Base-by-base conservation (phyloP, 495 filamentous ascomycete species). In the Podospora australis region DNA sequence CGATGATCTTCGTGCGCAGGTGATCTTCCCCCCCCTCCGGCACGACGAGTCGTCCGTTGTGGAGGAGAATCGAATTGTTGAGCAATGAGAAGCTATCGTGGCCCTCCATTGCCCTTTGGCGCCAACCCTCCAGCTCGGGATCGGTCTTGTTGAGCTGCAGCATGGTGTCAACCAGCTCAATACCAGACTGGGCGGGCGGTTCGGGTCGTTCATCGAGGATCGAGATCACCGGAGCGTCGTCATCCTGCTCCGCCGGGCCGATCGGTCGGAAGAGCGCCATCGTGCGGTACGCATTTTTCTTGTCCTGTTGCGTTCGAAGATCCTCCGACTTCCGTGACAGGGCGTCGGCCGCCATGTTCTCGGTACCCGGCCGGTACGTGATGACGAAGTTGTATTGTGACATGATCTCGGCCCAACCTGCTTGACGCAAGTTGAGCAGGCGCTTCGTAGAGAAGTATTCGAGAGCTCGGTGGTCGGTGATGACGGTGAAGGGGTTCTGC, bases 301-400 rank as follows among this genome's bases (percentile, higher is more conserved):
- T 19, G 2, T 32, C 22, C 14, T 52, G 34, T 35, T 52, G n/a
- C 3, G 0, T 35, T 26, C 25, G 35, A 1, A 53, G 4, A 0
- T 53, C 36, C 19, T 48, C 26, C 0, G 19, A 19, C 38, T 44
- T 48, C n/a, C 25, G n/a, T 1, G 28, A 43, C 3, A 44, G 19
- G 7, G 44, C 39, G 29, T 53, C 21, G 3, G 38, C 44, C 11
- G 36, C 39, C 1, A 29, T 42, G 17, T 48, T 48, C 6, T 43
- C 13, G 2, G 16, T 44, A 6, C 22, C 28, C 2, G 29, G 44
- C 6, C 30, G 39, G 22, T 48, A 44, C 1, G 29, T 48, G 24
- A 53, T 44, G 1, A 5, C 11, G 9, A 53, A 53, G 29, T 48
- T 10, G 5, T 36, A 44, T 9, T 48, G 2, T 4, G 39, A 17